Percentiles rank a stretch among this genome's conserved stretches.
Conservation (phyloP, 2,329 filamentous ascomycete species). For the Ophiostoma angusticollis region DNA sequence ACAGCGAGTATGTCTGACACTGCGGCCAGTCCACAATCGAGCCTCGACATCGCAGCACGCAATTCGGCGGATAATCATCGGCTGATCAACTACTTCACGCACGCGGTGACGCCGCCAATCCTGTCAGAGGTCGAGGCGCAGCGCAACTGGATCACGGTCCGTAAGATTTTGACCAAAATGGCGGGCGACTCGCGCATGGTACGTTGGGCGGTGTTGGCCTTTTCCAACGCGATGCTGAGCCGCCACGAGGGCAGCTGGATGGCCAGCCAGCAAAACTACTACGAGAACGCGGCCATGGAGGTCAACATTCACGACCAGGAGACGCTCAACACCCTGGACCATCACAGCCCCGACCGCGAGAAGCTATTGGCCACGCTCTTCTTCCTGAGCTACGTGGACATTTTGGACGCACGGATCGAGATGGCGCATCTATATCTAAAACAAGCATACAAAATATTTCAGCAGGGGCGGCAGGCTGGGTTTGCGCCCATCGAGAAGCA, state of each 20-base stretch:
- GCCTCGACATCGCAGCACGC: conserved; percentile 2
- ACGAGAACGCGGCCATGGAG: conserved; percentile 25
- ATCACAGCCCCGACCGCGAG: conserved; percentile 21
- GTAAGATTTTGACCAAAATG: conserved; percentile 35
- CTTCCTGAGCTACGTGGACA: conserved; percentile 41
- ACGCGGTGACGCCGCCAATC: conserved; percentile 37
- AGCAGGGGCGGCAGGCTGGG: conserved; percentile 21
- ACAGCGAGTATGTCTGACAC: conserved; percentile 1
- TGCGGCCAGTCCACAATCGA: conserved; percentile 10
- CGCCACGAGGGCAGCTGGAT: conserved; percentile 22
- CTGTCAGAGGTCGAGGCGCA: conserved; percentile 39
- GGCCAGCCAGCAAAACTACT: conserved; percentile 25
- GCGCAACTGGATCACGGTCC: conserved; percentile 36
- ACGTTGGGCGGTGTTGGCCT: conserved; percentile 35
- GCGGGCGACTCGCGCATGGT: conserved; percentile 34
- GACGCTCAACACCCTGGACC: not conserved
- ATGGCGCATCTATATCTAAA: conserved; percentile 37
- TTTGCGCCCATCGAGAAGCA: conserved; percentile 31
- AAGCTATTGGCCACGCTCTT: conserved; percentile 38
- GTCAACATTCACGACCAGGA: conserved; percentile 12
- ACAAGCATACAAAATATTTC: conserved; percentile 35
- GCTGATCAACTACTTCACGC: conserved; percentile 35
- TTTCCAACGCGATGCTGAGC: conserved; percentile 32
- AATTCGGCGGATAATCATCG: conserved; percentile 22
- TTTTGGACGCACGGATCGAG: conserved; percentile 29